phyloP scores from a whole-genome alignment of 306 rosid species.

The Prosopis cineraria region DNA sequence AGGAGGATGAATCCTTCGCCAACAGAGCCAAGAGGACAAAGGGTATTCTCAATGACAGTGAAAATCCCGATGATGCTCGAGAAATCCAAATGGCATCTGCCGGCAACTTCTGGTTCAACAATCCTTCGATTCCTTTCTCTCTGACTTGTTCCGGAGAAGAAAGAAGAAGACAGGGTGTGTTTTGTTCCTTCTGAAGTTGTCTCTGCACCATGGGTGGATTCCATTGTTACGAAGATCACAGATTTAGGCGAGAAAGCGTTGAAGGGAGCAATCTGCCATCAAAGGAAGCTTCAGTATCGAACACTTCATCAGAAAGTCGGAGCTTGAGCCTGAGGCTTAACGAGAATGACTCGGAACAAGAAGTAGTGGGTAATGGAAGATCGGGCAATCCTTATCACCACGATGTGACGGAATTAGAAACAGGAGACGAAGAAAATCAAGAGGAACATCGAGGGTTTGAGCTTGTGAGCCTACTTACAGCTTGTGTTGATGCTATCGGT shows the following conservation, averaged over 20 bases:
- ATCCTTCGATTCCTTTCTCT: slow-evolving; percentile 57
- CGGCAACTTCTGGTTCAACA: slow-evolving; percentile 67
- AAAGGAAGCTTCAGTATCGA: slow-evolving; percentile 58
- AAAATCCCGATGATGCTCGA: slow-evolving; percentile 34
- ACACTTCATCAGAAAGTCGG: slow-evolving; percentile 71
- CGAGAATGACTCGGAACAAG: slow-evolving; percentile 63
- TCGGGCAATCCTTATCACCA: slow-evolving; percentile 60
- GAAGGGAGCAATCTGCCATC: slow-evolving; percentile 56
- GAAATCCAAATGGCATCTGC: slow-evolving; percentile 46
- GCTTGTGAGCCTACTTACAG: slow-evolving; percentile 68
- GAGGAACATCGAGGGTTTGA: slow-evolving; percentile 71
- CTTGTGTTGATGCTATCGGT: slow-evolving; percentile 86
- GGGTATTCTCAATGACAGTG: slow-evolving; percentile 42
- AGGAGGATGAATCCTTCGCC: slow-evolving; percentile 49
- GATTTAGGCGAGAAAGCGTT: slow-evolving; percentile 56
- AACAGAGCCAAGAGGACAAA: slow-evolving; percentile 79
- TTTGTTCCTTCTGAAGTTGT: slow-evolving; percentile 72
- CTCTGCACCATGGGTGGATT: slow-evolving; percentile 67
- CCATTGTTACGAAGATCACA: slow-evolving; percentile 69
- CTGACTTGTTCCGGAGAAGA: slow-evolving; percentile 64
- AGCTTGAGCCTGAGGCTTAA: slow-evolving; percentile 52
- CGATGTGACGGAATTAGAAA: slow-evolving; percentile 51
- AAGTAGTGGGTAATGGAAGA: slow-evolving; percentile 65
- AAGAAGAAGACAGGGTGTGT: slow-evolving; percentile 67
- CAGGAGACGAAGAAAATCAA: slow-evolving; percentile 58